Base-by-base conservation (phyloP, 805 yeast species). In the Saccharomycopsis microspora region DNA sequence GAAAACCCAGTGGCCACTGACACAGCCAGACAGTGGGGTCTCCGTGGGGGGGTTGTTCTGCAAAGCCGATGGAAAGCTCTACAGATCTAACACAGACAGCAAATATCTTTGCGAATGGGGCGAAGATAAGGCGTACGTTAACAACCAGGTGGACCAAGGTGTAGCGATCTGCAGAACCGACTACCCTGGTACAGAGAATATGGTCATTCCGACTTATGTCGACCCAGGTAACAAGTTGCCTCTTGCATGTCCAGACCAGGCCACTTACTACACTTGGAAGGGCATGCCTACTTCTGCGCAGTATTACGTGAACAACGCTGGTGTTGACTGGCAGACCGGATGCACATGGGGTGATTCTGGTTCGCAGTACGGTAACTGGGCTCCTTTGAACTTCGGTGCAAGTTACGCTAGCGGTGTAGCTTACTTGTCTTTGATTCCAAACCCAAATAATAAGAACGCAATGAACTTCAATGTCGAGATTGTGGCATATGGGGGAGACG, bases 371-470 rank as follows among this genome's bases (percentile, higher is more conserved):
- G 87, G 88, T 66, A 82, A 82, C 76, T 82, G 86, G 85, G 81
- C 83, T 43, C 82, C 97, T 58, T 73, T 90, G 57, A 85, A 82
- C 69, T 73, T 93, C 59, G 98, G 98, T 66, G 87, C 97, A 45
- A 97, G 97, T 62, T 72, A 75, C 68, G 71, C 85, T 52, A 66
- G 63, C 57, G 74, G 74, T 50, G 70, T 78, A 59, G 72, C 95
- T 47, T 89, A 86, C 75, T 68, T 90, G 59, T 86, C 96, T 5
- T 71, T 90, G 67, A 86, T 88, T 68, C 96, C 96, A 68, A 90
- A 90, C 37, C 96, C 97, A 61, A 88, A 89, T 79, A 86, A 85
- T 75, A 56, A 63, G 28, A 63, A 73, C 27, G 69, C 89, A 48
- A 74, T 82, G 48, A 82, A 80, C 74, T 84, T 65, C 72, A 81